Conservation (phyloP, 2,329 filamentous ascomycete genomes). For the Microcyclospora tardicrescens region DNA sequence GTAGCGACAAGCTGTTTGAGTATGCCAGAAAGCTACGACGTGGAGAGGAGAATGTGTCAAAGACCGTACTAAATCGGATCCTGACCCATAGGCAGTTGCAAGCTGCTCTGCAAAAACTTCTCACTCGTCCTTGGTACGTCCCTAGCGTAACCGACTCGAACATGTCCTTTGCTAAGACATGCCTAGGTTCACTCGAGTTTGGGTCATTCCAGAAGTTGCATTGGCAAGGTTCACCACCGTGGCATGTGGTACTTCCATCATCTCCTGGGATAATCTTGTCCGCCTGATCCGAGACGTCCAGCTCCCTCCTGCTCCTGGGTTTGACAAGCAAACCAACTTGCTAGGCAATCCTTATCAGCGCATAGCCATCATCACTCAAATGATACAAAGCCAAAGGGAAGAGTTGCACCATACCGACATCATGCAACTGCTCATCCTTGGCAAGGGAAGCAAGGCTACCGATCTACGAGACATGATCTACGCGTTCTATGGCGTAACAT, state of each 20-base stretch:
- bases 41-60: conserved; percentile 6
- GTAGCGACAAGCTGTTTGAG: conserved; percentile 15
- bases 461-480: conserved; percentile 20
- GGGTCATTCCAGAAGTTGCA: conserved; percentile 16
- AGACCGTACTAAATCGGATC: conserved; percentile 9
- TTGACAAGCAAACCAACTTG: conserved; percentile 16
- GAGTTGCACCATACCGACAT: conserved; percentile 17
- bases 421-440: conserved; percentile 19
- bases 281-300: conserved; percentile 14
- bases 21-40: conserved; percentile 16
- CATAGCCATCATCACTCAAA: conserved; percentile 20
- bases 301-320: conserved; percentile 9
- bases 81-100: conserved; percentile 13
- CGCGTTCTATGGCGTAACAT: conserved; percentile 18
- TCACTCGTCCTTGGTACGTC: conserved; percentile 14
- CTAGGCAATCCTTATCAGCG: conserved; percentile 19
- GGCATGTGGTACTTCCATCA: conserved; percentile 7
- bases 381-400: conserved; percentile 16
- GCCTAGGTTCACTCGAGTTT: conserved; percentile 13
- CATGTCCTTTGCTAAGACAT: no score
- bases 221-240: conserved; percentile 13
- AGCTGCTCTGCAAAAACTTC: conserved; percentile 16
- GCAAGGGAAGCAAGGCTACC: conserved; percentile 18
- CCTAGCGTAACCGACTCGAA: no score
- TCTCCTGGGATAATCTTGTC: conserved; percentile 16